A percentile compares a stretch with the other conserved stretches of the same genome.
phyloP scores from a whole-genome alignment of 1,139 yeast genomes.

The Suhomyces choctaworum region DNA sequence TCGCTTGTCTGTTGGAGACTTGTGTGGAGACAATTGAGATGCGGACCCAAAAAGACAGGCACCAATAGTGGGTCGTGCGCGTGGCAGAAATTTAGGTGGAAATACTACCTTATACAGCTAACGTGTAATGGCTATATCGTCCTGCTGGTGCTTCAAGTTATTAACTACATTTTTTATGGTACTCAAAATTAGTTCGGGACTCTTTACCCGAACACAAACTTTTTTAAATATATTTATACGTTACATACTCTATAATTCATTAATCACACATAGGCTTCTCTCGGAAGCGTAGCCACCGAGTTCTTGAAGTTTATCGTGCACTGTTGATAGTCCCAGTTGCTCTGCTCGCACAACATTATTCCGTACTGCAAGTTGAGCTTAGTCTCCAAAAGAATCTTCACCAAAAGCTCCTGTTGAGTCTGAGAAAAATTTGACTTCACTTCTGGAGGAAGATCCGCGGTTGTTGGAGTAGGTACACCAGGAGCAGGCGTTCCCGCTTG shows the following conservation, averaged over 20 bases:
- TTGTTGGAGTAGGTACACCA: conserved; percentile 24
- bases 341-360: conserved; percentile 83
- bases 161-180: too few relatives aligned
- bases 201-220: not conserved
- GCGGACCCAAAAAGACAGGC: too few relatives aligned
- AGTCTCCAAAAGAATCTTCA: conserved; percentile 70
- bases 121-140: too few relatives aligned
- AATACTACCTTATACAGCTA: too few relatives aligned
- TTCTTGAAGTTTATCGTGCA: conserved; percentile 73
- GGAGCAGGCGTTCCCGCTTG: conserved; percentile 12
- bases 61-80: too few relatives aligned
- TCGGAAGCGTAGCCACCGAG: conserved; percentile 50
- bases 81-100: too few relatives aligned
- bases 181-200: too few relatives aligned
- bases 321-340: conserved; percentile 75
- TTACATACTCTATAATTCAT: not conserved
- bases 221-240: not conserved
- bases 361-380: conserved; percentile 77
- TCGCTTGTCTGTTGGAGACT: conserved; percentile 7
- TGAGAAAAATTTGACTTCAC: conserved; percentile 52
- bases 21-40: not conserved
- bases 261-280: conserved; percentile 35
- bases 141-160: too few relatives aligned
- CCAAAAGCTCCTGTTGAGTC: conserved; percentile 64
- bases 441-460: conserved; percentile 51